Evolutionary conservation across 805 yeast species (phyloP).

Genomic region (Zygotorulaspora sp.): DNA sequence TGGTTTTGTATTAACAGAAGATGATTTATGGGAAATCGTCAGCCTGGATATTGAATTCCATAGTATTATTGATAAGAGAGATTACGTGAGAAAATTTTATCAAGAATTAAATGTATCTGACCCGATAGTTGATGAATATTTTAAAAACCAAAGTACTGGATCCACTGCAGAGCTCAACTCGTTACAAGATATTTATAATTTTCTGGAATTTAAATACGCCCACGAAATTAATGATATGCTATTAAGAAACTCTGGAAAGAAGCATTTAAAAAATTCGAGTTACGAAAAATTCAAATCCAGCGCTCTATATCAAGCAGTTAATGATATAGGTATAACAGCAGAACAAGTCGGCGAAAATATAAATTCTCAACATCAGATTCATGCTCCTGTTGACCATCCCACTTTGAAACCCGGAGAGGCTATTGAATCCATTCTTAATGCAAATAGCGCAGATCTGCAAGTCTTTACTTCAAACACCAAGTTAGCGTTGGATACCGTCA

Average conservation of each 20-base stretch:
- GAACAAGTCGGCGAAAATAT: conserved; percentile 80
- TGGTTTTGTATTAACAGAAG: conserved; percentile 55
- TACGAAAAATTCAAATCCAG: conserved; percentile 67
- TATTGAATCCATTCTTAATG: conserved; percentile 41
- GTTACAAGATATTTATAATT: conserved; percentile 78
- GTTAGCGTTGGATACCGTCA: conserved; percentile 67
- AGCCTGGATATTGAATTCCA: conserved; percentile 86
- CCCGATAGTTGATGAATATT: conserved; percentile 50
- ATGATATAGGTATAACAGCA: conserved; percentile 72
- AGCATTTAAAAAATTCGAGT: conserved; percentile 56
- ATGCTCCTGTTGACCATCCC: conserved; percentile 63
- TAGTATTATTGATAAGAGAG: conserved; percentile 70
- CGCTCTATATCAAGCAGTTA: conserved; percentile 58
- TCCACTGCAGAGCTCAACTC: conserved; percentile 57
- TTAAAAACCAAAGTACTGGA: conserved; percentile 48
- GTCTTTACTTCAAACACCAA: conserved; percentile 47
- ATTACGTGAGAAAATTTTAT: conserved; percentile 53
- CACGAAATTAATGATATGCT: conserved; percentile 39
- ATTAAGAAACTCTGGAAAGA: conserved; percentile 37
- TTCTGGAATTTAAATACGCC: conserved; percentile 64
- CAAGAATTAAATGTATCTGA: conserved; percentile 54
- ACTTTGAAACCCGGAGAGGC: conserved; percentile 56
- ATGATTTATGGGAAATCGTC: conserved; percentile 89
- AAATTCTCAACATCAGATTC: conserved; percentile 58
- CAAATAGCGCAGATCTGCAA: conserved; percentile 33